Conservation (phyloP, 768 basidiomycete genomes). For the Termitomyces eurrhizus region DNA sequence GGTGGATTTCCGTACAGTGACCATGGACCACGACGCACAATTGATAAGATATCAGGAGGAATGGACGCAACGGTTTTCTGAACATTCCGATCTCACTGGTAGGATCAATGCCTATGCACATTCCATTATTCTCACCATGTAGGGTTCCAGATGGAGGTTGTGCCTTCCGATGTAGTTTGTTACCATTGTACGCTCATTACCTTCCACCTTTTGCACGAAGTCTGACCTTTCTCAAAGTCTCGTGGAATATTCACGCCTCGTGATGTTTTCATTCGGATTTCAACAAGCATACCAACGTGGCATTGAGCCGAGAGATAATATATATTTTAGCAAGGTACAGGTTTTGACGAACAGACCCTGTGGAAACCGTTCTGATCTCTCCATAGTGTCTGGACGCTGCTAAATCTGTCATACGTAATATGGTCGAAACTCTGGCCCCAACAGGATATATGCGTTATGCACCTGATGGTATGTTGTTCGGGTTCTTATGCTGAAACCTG, state of each 20-base stretch:
- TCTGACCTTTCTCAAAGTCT: conserved; percentile 39
- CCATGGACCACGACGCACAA: conserved; percentile 53
- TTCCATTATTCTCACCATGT: conserved; percentile 3
- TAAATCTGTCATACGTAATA: conserved; percentile 57
- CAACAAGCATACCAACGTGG: conserved; percentile 78
- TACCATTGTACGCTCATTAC: conserved; percentile 63
- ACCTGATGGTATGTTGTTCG: conserved; percentile 56
- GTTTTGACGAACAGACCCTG: background rate
- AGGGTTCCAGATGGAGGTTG: conserved; percentile 46
- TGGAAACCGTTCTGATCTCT: background rate
- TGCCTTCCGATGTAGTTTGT: conserved; percentile 57
- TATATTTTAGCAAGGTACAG: conserved; percentile 66
- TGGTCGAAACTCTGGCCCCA: conserved; percentile 63
- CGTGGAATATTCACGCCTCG: conserved; percentile 72
- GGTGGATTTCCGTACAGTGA: conserved; percentile 65
- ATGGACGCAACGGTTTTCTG: conserved; percentile 56
- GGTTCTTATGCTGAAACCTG: background rate
- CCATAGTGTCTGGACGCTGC: conserved; percentile 68
- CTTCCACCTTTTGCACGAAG: background rate
- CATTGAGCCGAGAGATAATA: conserved; percentile 52
- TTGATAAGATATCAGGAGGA: conserved; percentile 61
- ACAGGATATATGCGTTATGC: conserved; percentile 76
- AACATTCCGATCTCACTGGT: conserved; percentile 61
- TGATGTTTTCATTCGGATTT: conserved; percentile 86
- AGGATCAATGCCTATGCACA: conserved; percentile 2